Evolutionary conservation across 805 yeast species (phyloP).

Genomic region (Cyberlindnera japonica): DNA sequence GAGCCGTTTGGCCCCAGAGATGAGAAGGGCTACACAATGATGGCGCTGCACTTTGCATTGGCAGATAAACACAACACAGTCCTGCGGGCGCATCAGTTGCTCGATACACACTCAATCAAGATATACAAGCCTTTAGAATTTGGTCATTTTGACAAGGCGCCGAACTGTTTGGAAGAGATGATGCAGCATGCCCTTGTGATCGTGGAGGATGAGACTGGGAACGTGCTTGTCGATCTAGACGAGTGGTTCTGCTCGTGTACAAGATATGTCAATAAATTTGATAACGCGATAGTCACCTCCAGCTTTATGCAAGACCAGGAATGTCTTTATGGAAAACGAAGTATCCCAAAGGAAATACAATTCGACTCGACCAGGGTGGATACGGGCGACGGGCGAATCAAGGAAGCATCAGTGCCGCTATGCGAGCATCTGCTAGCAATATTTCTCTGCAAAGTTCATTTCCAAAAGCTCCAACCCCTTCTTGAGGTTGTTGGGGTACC

Average conservation of each 20-base stretch:
- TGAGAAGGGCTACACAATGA: background rate
- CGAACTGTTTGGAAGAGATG: background rate
- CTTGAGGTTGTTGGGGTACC: background rate
- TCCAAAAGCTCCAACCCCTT: background rate
- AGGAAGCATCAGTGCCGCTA: constrained; percentile 8
- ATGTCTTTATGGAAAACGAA: background rate
- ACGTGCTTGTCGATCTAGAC: constrained; percentile 9
- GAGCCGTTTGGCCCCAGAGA: constrained; percentile 1
- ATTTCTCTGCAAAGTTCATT: constrained; percentile 1
- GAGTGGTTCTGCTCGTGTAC: constrained; percentile 24
- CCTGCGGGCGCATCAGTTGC: constrained; percentile 6
- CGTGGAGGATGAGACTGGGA: constrained; percentile 1
- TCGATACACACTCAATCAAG: constrained; percentile 3
- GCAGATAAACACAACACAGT: constrained; percentile 3
- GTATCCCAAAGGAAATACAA: background rate
- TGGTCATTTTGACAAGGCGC: too few species aligned
- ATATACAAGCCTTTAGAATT: background rate
- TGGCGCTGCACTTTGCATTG: constrained; percentile 16
- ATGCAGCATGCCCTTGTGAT: background rate
- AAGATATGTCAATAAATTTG: constrained; percentile 1
- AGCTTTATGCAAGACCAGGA: background rate
- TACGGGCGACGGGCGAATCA: background rate
- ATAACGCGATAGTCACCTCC: background rate
- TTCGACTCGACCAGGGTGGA: background rate
- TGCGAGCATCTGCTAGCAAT: constrained; percentile 15